Conservation (phyloP, 2,329 filamentous ascomycete species). For the Phaeosphaeriaceae sp. region DNA sequence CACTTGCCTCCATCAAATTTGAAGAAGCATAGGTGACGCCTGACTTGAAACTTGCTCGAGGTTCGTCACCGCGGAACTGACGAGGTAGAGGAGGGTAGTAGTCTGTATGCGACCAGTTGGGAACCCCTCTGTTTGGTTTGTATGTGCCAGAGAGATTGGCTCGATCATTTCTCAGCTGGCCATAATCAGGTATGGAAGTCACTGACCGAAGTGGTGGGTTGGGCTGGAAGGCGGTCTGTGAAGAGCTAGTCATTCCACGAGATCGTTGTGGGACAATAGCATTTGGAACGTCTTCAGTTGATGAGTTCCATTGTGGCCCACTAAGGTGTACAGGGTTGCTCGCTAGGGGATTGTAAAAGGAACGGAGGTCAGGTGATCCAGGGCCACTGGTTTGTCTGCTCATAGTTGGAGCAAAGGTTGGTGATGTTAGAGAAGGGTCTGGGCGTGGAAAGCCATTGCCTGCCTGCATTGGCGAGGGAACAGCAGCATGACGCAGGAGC, state of each 20-base stretch:
- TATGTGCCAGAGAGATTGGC: slow-evolving; percentile 44
- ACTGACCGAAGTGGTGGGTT: slow-evolving; percentile 40
- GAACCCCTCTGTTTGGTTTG: slow-evolving; percentile 45
- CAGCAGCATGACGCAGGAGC: slow-evolving; percentile 45
- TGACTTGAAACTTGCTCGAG: slow-evolving; percentile 66
- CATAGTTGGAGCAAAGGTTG: slow-evolving; percentile 31
- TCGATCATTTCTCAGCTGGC: slow-evolving; percentile 32
- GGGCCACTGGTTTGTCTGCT: slow-evolving; percentile 33
- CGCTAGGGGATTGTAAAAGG: slow-evolving; percentile 43
- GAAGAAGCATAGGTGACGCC: slow-evolving; percentile 64
- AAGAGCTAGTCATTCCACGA: slow-evolving; percentile 44
- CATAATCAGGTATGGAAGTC: slow-evolving; percentile 48
- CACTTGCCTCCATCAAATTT: slow-evolving; percentile 62
- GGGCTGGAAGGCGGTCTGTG: slow-evolving; percentile 31
- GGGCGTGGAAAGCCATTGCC: slow-evolving; percentile 27
- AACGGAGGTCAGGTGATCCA: slow-evolving; percentile 38
- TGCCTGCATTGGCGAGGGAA: slow-evolving; percentile 38
- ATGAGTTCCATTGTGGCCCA: slow-evolving; percentile 31
- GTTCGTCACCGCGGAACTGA: slow-evolving; percentile 48
- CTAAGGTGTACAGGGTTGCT: slow-evolving; percentile 42
- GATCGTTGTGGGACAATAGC: slow-evolving; percentile 22
- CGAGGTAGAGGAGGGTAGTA: slow-evolving; percentile 34
- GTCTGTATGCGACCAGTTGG: slow-evolving; percentile 45
- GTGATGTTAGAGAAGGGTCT: slow-evolving; percentile 31
- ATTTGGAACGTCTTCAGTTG: slow-evolving; percentile 29